Evolutionary conservation across 441 rosid genomes (phyloP), one percentile per base, ranked within the genome.

Genomic region (Dalechampia spathulata): DNA sequence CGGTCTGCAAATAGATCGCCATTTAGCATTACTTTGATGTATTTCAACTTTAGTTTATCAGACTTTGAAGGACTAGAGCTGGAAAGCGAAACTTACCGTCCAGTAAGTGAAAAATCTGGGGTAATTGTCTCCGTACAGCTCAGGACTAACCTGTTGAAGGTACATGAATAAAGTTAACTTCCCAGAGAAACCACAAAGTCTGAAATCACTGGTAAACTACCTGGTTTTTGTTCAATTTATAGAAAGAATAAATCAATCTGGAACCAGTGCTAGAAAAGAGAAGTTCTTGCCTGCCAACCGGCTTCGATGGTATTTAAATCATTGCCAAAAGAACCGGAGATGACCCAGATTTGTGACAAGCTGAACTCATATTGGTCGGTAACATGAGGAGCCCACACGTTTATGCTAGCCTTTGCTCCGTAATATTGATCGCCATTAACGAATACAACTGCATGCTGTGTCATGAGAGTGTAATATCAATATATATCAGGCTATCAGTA

Each of bases 201-300:
- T n/a, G n/a, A n/a, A n/a, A n/a, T n/a, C n/a, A n/a, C n/a, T n/a
- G n/a, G n/a, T n/a, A n/a, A n/a, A n/a, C n/a, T n/a, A n/a, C n/a
- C n/a, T n/a, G n/a, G n/a, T n/a, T n/a, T n/a, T n/a, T n/a, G n/a
- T n/a, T n/a, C n/a, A n/a, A n/a, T n/a, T n/a, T n/a, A n/a, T n/a
- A n/a, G n/a, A n/a, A n/a, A n/a, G n/a, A n/a, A n/a, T n/a, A n/a
- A n/a, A n/a, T n/a, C n/a, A n/a, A n/a, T n/a, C n/a, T n/a, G n/a
- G n/a, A n/a, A n/a, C n/a, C n/a, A n/a, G n/a, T n/a, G n/a, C n/a
- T n/a, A n/a, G n/a, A n/a, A n/a, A n/a, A n/a, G n/a, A n/a, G n/a
- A n/a, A n/a, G n/a, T n/a, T n/a, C n/a, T n/a, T n/a, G n/a, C 99
- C 83, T 93, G 99, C 99, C 99, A 93, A 55, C 99, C 99, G 57